Evolutionary conservation across 2,329 filamentous ascomycete species (phyloP).

Genomic region (Fusarium staphyleae): DNA sequence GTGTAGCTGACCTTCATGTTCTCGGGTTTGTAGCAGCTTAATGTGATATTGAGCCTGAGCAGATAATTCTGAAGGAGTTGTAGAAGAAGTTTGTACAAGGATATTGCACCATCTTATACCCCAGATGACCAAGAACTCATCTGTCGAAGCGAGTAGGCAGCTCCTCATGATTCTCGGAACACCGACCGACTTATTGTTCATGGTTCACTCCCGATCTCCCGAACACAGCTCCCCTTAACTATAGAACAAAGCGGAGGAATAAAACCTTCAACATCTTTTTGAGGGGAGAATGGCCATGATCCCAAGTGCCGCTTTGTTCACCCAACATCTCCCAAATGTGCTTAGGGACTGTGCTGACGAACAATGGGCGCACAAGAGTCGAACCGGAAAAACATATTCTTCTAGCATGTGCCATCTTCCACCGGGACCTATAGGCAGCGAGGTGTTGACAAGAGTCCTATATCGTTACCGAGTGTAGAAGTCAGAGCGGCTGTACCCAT

Average conservation of each 20-base stretch:
- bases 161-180: background rate
- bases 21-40: background rate
- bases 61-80: background rate
- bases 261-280: background rate
- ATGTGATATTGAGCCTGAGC: background rate
- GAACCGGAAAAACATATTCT: background rate
- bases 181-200: background rate
- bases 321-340: background rate
- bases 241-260: conserved; percentile 10
- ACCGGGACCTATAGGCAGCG: background rate
- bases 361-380: background rate
- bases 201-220: background rate
- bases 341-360: background rate
- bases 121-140: background rate
- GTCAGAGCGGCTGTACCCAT: too few species aligned
- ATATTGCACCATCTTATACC: background rate
- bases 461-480: too few species aligned
- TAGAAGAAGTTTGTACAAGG: background rate
- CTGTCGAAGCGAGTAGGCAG: background rate
- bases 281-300: background rate
- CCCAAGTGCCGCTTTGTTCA: background rate
- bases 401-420: background rate
- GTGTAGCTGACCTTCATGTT: conserved; percentile 8
- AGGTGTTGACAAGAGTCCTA: background rate
- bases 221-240: background rate